A percentile compares a stretch with the other conserved stretches of the same genome.
Evolutionary conservation across 805 yeast genomes (phyloP).

Genomic region (Candida railenensis): DNA sequence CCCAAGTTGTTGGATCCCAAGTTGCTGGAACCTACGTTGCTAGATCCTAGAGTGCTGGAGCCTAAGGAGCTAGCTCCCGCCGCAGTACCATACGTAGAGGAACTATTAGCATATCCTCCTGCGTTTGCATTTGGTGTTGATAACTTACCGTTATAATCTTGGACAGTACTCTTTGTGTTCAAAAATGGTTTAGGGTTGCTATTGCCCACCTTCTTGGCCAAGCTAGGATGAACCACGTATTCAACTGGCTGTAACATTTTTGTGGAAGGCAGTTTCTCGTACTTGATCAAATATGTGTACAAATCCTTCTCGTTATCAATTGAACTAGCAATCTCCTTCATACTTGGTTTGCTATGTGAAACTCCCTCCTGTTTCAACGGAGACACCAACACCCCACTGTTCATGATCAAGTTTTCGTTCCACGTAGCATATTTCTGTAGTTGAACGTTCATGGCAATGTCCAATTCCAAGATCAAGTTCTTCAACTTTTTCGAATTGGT

Average conservation of each 20-base stretch:
- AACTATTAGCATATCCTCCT: background rate
- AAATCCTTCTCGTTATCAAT: slow-evolving; percentile 84
- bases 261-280: slow-evolving; percentile 37
- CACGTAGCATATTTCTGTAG: slow-evolving; percentile 86
- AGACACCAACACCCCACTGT: slow-evolving; percentile 77
- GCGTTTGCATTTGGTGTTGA: background rate
- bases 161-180: slow-evolving; percentile 8
- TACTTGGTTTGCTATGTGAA: slow-evolving; percentile 46
- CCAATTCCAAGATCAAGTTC: slow-evolving; percentile 80
- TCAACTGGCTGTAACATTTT: slow-evolving; percentile 62
- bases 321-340: slow-evolving; percentile 73
- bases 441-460: slow-evolving; percentile 85
- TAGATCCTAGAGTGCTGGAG: background rate
- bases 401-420: slow-evolving; percentile 78
- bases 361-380: slow-evolving; percentile 61
- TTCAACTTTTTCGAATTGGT: slow-evolving; percentile 67
- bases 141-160: slow-evolving; percentile 3
- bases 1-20: background rate
- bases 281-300: slow-evolving; percentile 61
- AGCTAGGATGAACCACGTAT: slow-evolving; percentile 63
- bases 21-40: background rate
- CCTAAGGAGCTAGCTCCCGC: background rate
- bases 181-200: slow-evolving; percentile 29
- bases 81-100: background rate
- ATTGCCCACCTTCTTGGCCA: slow-evolving; percentile 28